Evolutionary conservation across 495 filamentous ascomycete species (phyloP).

Genomic region (Podospora sp.): DNA sequence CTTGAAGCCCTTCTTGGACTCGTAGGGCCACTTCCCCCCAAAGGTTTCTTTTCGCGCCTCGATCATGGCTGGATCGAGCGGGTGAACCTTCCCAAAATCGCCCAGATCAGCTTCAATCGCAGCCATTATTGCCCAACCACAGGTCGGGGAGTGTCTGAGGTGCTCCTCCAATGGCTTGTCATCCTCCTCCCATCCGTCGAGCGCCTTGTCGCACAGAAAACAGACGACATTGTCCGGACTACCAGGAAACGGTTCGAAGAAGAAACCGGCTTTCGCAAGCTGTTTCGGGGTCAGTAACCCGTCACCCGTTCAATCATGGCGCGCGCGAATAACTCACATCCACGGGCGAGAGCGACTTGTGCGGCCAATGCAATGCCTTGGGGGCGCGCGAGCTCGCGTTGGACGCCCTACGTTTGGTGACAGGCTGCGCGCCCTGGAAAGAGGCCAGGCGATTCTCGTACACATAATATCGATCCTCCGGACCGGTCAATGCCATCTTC

Average conservation of each 20-base stretch:
- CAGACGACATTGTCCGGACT: constrained; percentile 88
- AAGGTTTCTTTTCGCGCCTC: constrained; percentile 84
- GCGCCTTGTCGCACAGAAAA: constrained; percentile 74
- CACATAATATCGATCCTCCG: constrained; percentile 52
- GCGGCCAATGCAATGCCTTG: constrained; percentile 74
- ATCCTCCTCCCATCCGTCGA: constrained; percentile 86
- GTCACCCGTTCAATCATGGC: too few species aligned
- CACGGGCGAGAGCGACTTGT: constrained; percentile 64
- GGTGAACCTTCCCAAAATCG: constrained; percentile 69
- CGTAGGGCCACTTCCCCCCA: constrained; percentile 79
- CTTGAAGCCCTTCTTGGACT: constrained; percentile 82
- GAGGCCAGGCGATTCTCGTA: constrained; percentile 73
- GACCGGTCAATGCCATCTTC: constrained; percentile 28
- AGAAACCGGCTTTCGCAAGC: constrained; percentile 91
- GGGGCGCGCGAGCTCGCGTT: constrained; percentile 57
- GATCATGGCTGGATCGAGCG: constrained; percentile 65
- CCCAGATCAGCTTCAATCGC: constrained; percentile 68
- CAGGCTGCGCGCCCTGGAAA: constrained; percentile 58
- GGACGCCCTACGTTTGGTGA: constrained; percentile 67
- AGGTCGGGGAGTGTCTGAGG: constrained; percentile 74
- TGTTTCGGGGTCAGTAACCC: constrained; percentile 37
- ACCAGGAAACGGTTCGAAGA: constrained; percentile 72
- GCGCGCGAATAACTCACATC: constrained; percentile 53
- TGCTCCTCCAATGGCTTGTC: constrained; percentile 85
- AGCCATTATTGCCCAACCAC: constrained; percentile 85